These are phyloP conservation scores for Phytophthora chlamydospora DNA, from an alignment of 352 stramenopile species.

Conservation along the genomic window DNA sequence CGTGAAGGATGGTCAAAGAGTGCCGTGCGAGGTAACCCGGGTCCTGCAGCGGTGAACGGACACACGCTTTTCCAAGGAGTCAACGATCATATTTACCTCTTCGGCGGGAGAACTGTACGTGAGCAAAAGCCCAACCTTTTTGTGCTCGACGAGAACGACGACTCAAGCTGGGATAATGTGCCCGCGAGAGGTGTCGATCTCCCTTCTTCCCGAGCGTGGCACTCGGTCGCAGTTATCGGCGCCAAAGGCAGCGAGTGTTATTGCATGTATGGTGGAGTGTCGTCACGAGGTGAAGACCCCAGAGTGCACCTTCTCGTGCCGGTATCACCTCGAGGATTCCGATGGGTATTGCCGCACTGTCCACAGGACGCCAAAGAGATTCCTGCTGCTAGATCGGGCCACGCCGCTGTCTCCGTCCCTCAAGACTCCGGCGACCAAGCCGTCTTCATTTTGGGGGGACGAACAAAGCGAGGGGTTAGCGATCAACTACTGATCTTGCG, in stretches of 20 bases:
- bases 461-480: constrained; percentile 69
- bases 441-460: constrained; percentile 64
- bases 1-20: constrained; percentile 51
- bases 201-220: constrained; percentile 65
- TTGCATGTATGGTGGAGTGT: constrained; percentile 69
- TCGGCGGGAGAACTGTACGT: constrained; percentile 63
- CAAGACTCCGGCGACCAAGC: constrained; percentile 4
- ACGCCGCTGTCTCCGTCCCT: constrained; percentile 46
- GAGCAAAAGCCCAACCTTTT: constrained; percentile 64
- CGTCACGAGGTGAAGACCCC: constrained; percentile 58
- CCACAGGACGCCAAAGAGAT: constrained; percentile 16
- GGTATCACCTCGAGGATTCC: constrained; percentile 16
- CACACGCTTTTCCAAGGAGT: constrained; percentile 55
- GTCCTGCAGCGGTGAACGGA: constrained; percentile 66
- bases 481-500: constrained; percentile 47
- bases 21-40: constrained; percentile 66
- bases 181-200: constrained; percentile 17
- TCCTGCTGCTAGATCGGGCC: constrained; percentile 53
- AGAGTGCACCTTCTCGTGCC: constrained; percentile 43
- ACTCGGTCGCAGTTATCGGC: constrained; percentile 47
- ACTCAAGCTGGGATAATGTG: constrained; percentile 56
- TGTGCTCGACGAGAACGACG: constrained; percentile 48
- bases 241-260: constrained; percentile 16
- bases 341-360: constrained; percentile 36
- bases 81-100: constrained; percentile 42